These are phyloP conservation scores for Dactylellina cionopaga DNA, from an alignment of 2,329 filamentous ascomycete species.

Conservation along the genomic window DNA sequence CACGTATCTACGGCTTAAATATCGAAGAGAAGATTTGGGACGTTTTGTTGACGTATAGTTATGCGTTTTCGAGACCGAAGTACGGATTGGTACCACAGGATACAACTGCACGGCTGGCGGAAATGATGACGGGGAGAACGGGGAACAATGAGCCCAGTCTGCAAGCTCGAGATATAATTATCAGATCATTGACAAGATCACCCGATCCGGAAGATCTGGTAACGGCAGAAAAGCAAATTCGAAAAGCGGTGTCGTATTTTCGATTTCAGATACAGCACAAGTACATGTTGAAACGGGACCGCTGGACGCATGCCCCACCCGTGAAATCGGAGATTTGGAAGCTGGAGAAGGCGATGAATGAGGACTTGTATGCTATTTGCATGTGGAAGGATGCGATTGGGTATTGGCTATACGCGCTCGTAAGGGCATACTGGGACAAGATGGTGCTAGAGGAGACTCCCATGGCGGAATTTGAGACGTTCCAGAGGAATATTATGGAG, in stretches of 20 bases:
- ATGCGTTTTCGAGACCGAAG: conserved; percentile 42
- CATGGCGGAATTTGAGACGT: conserved; percentile 33
- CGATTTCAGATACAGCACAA: conserved; percentile 23
- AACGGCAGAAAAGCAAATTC: conserved; percentile 31
- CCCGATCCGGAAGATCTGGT: conserved; percentile 28
- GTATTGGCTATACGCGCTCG: conserved; percentile 40
- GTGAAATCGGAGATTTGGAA: conserved; percentile 24
- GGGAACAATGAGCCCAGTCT: conserved; percentile 18
- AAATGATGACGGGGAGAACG: conserved; percentile 29
- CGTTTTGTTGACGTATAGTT: conserved; percentile 41
- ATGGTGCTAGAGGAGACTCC: conserved; percentile 5
- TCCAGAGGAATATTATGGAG: conserved; percentile 43
- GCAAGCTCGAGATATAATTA: conserved; percentile 45
- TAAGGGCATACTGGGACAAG: conserved; percentile 37
- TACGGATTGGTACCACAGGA: conserved; percentile 25
- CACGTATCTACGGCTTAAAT: conserved; percentile 12
- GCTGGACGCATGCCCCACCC: conserved; percentile 15
- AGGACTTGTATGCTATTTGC: conserved; percentile 30
- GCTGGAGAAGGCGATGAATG: conserved; percentile 31
- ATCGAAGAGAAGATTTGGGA: conserved; percentile 48
- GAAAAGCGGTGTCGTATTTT: conserved; percentile 32
- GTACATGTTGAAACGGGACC: conserved; percentile 27
- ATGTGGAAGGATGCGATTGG: conserved; percentile 52
- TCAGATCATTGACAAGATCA: conserved; percentile 31
- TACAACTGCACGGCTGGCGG: conserved; percentile 20